These are phyloP conservation scores for Kwoniella mangroviensis DNA, from an alignment of 768 basidiomycete genomes.

Conservation along the genomic window DNA sequence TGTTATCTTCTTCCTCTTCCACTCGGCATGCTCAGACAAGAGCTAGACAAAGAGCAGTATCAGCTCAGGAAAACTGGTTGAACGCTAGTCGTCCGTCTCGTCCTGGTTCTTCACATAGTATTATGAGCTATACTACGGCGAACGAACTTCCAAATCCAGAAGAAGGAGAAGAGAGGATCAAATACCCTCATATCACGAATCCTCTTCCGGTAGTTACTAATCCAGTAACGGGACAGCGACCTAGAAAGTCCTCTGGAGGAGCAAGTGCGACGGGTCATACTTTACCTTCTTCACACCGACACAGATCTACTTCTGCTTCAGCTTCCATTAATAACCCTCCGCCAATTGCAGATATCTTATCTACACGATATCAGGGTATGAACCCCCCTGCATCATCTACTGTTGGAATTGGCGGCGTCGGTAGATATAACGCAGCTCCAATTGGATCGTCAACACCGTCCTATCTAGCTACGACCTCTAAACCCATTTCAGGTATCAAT, in stretches of 20 bases:
- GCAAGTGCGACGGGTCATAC: slow-evolving; percentile 8
- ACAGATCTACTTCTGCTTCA: neutral
- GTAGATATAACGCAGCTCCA: neutral
- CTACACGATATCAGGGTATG: slow-evolving; percentile 36
- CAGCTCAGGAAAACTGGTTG: slow-evolving; percentile 24
- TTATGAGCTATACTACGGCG: slow-evolving; percentile 12
- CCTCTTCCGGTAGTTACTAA: slow-evolving; percentile 18
- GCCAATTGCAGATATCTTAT: slow-evolving; percentile 40
- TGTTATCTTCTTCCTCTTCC: slow-evolving; percentile 23
- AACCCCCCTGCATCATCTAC: slow-evolving; percentile 1
- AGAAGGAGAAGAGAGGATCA: slow-evolving; percentile 4
- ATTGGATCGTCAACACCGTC: neutral
- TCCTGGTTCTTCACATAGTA: slow-evolving; percentile 18
- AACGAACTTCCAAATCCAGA: neutral
- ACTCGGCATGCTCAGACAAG: slow-evolving; percentile 14
- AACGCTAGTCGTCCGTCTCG: slow-evolving; percentile 13
- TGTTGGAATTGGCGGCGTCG: neutral
- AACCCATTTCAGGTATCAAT: neutral
- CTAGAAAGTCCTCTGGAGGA: slow-evolving; percentile 15
- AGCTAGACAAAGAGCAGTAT: slow-evolving; percentile 20
- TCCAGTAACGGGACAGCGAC: slow-evolving; percentile 22
- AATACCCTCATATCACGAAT: slow-evolving; percentile 17
- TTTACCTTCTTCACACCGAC: slow-evolving; percentile 1
- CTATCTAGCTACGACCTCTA: slow-evolving; percentile 1
- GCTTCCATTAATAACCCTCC: slow-evolving; percentile 20